phyloP scores from a whole-genome alignment of 2,329 filamentous ascomycete species.

The Diaporthe vaccinii region DNA sequence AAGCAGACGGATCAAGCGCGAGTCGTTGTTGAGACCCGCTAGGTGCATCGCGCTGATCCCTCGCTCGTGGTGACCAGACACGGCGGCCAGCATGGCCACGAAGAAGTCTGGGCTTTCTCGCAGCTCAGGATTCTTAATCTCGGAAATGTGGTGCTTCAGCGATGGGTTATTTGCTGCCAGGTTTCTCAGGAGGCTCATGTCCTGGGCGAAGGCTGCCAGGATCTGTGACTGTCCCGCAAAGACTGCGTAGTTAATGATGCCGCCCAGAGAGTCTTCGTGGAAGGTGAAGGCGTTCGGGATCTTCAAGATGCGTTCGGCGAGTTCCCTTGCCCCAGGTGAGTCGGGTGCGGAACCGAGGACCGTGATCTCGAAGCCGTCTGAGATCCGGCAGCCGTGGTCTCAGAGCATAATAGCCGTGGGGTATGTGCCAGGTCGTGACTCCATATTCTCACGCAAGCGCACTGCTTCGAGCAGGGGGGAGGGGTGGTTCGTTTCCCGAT shows the following conservation, averaged over 20 bases:
- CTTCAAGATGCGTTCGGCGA: not conserved
- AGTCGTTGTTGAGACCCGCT: slow-evolving; percentile 7
- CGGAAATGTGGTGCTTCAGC: not conserved
- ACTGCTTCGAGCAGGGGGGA: not conserved
- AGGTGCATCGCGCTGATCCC: not conserved
- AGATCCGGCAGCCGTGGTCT: not conserved
- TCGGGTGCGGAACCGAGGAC: not conserved
- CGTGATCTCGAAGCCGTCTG: not conserved
- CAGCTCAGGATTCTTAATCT: not conserved
- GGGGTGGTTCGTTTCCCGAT: not conserved
- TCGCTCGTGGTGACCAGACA: not conserved
- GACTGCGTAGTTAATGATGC: slow-evolving; percentile 1
- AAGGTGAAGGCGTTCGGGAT: not conserved
- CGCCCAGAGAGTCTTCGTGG: not conserved
- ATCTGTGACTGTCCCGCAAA: slow-evolving; percentile 6
- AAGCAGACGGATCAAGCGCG: not conserved
- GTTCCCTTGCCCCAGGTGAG: not conserved
- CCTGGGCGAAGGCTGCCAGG: not conserved
- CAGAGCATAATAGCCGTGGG: not conserved
- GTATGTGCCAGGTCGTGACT: not conserved
- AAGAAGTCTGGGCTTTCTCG: not conserved
- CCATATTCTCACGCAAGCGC: not conserved
- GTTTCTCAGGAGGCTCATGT: not conserved
- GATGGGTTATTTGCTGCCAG: not conserved
- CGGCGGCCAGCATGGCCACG: not conserved